phyloP scores from a whole-genome alignment of 2,329 filamentous ascomycete genomes.

The Plectosphaerella plurivora region DNA sequence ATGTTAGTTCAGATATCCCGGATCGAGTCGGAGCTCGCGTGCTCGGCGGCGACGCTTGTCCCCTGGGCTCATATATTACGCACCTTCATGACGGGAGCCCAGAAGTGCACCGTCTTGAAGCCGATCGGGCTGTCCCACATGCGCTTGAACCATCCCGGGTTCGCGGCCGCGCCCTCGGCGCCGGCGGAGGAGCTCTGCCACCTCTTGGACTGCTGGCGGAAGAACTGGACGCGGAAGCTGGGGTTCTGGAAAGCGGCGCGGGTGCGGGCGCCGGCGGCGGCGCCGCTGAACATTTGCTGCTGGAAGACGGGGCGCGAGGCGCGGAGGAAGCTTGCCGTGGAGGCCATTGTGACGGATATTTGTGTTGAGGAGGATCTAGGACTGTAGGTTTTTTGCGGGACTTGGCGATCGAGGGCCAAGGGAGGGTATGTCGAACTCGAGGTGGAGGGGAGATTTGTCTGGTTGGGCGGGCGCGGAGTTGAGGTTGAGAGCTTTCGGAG shows the following conservation, averaged over 20 bases:
- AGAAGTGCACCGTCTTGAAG: slow-evolving; percentile 96
- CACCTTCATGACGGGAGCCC: slow-evolving; percentile 90
- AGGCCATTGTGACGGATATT: slow-evolving; percentile 30
- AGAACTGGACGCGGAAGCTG: slow-evolving; percentile 36
- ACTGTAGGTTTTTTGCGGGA: neutral
- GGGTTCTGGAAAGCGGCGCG: slow-evolving; percentile 47
- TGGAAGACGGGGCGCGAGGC: slow-evolving; percentile 53
- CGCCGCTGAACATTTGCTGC: slow-evolving; percentile 45
- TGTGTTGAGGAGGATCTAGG: neutral
- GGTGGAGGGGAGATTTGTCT: slow-evolving; percentile 6
- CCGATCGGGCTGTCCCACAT: slow-evolving; percentile 81
- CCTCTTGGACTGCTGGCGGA: slow-evolving; percentile 45
- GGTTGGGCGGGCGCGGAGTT: slow-evolving; percentile 1
- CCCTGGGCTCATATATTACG: slow-evolving; percentile 12
- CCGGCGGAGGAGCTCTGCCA: slow-evolving; percentile 61
- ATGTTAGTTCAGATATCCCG: neutral
- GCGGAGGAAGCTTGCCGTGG: slow-evolving; percentile 46
- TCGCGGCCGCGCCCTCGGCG: slow-evolving; percentile 38
- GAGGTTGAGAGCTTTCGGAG: slow-evolving; percentile 6
- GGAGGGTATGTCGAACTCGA: neutral
- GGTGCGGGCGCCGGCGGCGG: slow-evolving; percentile 47
- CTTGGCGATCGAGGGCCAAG: neutral
- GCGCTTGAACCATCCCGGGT: slow-evolving; percentile 62
- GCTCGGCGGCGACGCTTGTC: neutral
- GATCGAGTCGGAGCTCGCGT: neutral